phyloP scores from a whole-genome alignment of 2,329 filamentous ascomycete species.

The Stagonosporopsis vannaccii region DNA sequence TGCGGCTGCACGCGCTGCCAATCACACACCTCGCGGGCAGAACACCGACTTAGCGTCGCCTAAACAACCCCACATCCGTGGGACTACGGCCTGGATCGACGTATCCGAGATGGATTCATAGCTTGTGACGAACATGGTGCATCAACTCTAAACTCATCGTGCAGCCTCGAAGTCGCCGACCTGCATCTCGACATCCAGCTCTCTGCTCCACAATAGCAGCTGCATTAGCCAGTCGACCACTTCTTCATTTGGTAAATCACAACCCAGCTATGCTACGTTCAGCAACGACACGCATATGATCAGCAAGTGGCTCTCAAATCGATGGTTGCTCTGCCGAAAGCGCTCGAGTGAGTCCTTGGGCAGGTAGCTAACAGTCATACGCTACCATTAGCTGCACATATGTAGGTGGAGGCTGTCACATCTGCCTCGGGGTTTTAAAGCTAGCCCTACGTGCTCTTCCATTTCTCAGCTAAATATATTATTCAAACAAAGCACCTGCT shows the following conservation, averaged over 20 bases:
- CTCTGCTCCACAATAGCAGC: conserved; percentile 9
- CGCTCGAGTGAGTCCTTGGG: background rate
- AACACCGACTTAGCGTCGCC: conserved; percentile 3
- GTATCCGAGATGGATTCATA: conserved; percentile 16
- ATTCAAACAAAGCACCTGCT: background rate
- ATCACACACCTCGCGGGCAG: conserved; percentile 5
- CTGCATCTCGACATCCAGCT: conserved; percentile 4
- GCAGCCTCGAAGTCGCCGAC: conserved; percentile 7
- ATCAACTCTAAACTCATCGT: conserved; percentile 10
- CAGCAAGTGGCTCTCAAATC: conserved; percentile 11
- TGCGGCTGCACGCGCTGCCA: conserved; percentile 19
- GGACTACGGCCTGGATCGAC: conserved; percentile 23
- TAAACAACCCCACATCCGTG: background rate
- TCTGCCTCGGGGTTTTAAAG: conserved; percentile 1
- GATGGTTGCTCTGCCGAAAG: background rate
- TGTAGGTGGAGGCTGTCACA: background rate
- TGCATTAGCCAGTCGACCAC: conserved; percentile 12
- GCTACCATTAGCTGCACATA: conserved; percentile 9
- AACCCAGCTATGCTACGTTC: conserved; percentile 7
- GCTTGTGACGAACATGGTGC: conserved; percentile 27
- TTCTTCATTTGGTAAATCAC: conserved; percentile 7
- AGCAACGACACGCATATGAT: background rate
- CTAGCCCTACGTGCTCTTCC: background rate
- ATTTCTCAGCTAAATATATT: background rate
- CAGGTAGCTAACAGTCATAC: background rate